Evolutionary conservation across 2,329 filamentous ascomycete species (phyloP), one percentile per base, ranked within the genome.

Genomic region (Torrubiellomyces zombiae): DNA sequence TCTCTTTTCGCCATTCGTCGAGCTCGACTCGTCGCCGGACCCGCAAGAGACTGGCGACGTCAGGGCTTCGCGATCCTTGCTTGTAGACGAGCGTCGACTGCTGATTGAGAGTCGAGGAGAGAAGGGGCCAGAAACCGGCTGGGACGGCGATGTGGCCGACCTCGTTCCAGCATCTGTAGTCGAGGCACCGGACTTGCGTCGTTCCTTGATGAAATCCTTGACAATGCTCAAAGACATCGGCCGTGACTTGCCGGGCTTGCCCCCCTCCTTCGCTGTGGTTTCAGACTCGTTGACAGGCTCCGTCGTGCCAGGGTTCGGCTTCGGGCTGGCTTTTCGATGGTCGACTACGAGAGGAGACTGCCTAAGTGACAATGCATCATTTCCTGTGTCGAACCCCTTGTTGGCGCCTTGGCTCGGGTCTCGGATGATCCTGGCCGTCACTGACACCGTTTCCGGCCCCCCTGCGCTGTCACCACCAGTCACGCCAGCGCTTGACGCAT

Each of bases 371-470:
- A 66, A 33, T 5, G 56, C 54, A 25, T 59, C 56, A 18, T 44
- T 50, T 3, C 47, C 48, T 3, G 45, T 37, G 11, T 65, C 60
- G 2, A 54, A 40, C 12, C 45, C 44, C 29, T 46, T 52, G 5
- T 50, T 46, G 20, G 53, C 50, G 12, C 45, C 45, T 17, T 64
- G 55, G 12, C 44, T 47, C 8, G 63, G 56, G 35, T 78, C 76
- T 23, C 81, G 71, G 18, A 92, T 58, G 33, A 92, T 92, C 25
- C 75, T 71, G 24, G 85, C 80, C 11, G 78, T 89, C 8, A 93
- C 83, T 22, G 83, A 85, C n/a, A 92, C 70, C 1, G 81, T 85
- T 40, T 85, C 80, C 5, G 74, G 65, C 2, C 57, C 56, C 5
- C 61, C 58, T 10, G 55, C 51, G n/a, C 55, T 45, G 6, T 47